Evolutionary conservation across 2,329 filamentous ascomycete species (phyloP).

Genomic region (Dactylonectria macrodidyma): DNA sequence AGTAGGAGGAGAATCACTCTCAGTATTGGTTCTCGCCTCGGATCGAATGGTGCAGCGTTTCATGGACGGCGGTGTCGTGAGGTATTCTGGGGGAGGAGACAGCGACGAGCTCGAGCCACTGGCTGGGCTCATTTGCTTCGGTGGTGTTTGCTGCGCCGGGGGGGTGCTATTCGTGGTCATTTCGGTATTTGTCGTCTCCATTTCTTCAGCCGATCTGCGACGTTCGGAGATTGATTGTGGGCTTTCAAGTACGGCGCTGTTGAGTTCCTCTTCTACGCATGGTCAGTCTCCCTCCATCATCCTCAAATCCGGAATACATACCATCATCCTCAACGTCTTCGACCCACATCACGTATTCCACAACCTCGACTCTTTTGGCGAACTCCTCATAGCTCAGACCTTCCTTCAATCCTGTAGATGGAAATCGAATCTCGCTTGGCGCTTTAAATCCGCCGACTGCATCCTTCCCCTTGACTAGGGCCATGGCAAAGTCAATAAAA

Average conservation of each 20-base stretch:
- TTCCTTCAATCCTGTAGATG: slow-evolving; percentile 36
- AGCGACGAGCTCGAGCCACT: slow-evolving; percentile 29
- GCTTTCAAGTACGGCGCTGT: neutral
- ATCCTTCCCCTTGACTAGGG: slow-evolving; percentile 14
- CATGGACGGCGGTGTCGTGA: slow-evolving; percentile 38
- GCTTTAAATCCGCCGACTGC: slow-evolving; percentile 34
- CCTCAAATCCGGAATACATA: slow-evolving; percentile 10
- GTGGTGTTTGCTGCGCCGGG: neutral
- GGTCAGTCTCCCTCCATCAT: neutral
- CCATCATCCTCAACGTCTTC: slow-evolving; percentile 23
- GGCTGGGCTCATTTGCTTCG: neutral
- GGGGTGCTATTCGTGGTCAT: neutral
- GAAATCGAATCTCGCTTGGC: slow-evolving; percentile 35
- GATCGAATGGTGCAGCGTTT: neutral
- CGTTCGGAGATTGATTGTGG: neutral
- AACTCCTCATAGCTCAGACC: slow-evolving; percentile 44
- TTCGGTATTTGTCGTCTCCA: neutral
- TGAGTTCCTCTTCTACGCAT: neutral
- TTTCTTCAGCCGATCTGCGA: neutral
- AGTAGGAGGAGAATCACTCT: neutral
- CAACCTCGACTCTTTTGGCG: slow-evolving; percentile 42
- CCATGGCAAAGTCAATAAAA: slow-evolving; percentile 39
- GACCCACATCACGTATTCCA: slow-evolving; percentile 47
- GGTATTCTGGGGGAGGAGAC: slow-evolving; percentile 35
- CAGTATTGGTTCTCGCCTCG: neutral